Evolutionary conservation across 2,329 filamentous ascomycete species (phyloP).

Genomic region (Fusarium brevicatenulatum): DNA sequence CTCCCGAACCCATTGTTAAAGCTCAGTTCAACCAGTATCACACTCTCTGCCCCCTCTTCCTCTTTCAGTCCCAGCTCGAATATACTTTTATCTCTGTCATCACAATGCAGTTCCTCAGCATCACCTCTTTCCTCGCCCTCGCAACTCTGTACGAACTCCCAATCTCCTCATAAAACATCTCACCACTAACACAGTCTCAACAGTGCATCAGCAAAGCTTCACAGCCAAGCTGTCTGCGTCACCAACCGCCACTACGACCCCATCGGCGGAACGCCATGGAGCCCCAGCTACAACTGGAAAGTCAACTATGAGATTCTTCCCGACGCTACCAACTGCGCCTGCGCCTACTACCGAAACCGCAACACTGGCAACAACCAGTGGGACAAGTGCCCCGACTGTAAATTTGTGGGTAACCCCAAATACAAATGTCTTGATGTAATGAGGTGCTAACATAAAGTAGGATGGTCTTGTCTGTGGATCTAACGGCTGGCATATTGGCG

Average conservation of each 20-base stretch:
- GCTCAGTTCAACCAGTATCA: rapidly evolving
- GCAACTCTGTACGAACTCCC: not conserved
- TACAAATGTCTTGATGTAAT: rapidly evolving
- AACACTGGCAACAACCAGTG: slow-evolving; percentile 24
- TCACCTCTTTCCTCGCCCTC: not conserved
- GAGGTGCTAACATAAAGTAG: not conserved
- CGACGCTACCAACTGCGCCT: slow-evolving; percentile 22
- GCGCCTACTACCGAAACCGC: slow-evolving; percentile 8
- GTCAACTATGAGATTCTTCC: slow-evolving; percentile 24
- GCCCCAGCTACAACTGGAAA: slow-evolving; percentile 22
- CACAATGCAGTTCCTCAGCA: not conserved
- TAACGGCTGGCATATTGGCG: slow-evolving; percentile 30
- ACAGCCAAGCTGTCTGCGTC: slow-evolving; percentile 26
- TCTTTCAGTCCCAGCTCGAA: too few relatives aligned
- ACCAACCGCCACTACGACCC: not conserved
- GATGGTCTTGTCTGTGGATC: slow-evolving; percentile 26
- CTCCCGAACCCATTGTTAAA: rapidly evolving
- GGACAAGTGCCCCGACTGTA: slow-evolving; percentile 32
- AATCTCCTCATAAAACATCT: rapidly evolving
- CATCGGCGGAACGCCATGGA: slow-evolving; percentile 10
- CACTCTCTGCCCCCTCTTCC: rapidly evolving
- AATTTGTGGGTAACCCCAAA: not conserved
- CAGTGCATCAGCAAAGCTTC: slow-evolving; percentile 6
- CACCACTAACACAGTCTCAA: not conserved
- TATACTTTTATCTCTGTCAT: too few relatives aligned